Evolutionary conservation across 164 flowering plant genomes (phyloP), one percentile per base, ranked within the genome.

Genomic region (Chimonanthus praecox): DNA sequence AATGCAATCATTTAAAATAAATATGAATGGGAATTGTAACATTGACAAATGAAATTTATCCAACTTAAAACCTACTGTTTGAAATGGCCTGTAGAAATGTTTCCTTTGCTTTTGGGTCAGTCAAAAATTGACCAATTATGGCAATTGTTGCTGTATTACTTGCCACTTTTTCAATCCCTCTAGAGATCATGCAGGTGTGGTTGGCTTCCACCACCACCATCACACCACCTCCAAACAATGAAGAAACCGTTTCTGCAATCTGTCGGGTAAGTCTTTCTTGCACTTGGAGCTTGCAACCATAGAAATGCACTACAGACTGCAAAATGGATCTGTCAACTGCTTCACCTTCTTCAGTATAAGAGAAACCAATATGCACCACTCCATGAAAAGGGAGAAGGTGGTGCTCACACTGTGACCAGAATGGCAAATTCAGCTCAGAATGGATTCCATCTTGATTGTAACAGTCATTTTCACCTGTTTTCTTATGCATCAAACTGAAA

Each of bases 331-430:
- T 87, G 7, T 74, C 82, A 47, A 85, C 72, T 45, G 87, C 81
- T 69, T 58, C 73, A 33, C 67, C 63, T 62, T 80, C 88, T 45
- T 79, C 76, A 5, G 81, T 69, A 63, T 74, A 71, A 72, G 88
- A 82, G 83, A 84, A 96, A 11, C 98, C 97, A 45, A 96, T 80
- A 68, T 96, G 99, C 62, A 92, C 92, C 16, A 89, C 87, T 51
- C 99, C 98, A 67, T 94, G 85, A 75, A 96, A 96, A 9, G 99
- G 99, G 68, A 96, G 97, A 47, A 96, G 82, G 80, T 94, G 98
- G 72, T 96, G 99, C 84, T 96, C 98, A 76, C 99, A 96, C 15
- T 80, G 94, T n/a, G 98, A 96, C 89, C 95, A 90, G 65, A 90
- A 87, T 16, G 91, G 75, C 44, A 96, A 72, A 80, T 88, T 93